Percentiles rank a stretch among this genome's conserved stretches.
phyloP scores from a whole-genome alignment of 1,139 yeast species.

The Oligophagozyma castellii region DNA sequence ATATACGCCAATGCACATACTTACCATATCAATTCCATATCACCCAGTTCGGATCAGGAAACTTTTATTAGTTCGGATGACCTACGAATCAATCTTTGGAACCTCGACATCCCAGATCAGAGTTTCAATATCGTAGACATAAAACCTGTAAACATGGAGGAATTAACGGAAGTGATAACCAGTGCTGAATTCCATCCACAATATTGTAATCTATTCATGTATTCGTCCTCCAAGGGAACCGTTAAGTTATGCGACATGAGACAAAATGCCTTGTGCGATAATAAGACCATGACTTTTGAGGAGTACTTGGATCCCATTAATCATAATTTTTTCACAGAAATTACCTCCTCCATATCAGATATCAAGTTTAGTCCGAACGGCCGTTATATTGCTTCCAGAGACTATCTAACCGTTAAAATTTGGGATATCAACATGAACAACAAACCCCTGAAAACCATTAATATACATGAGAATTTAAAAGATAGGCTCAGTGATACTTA shows the following conservation, averaged over 20 bases:
- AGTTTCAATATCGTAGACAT: constrained; percentile 94
- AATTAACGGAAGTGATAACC: constrained; percentile 96
- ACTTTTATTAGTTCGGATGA: constrained; percentile 92
- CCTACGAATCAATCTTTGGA: constrained; percentile 91
- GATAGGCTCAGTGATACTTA: constrained; percentile 93
- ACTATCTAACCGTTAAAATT: constrained; percentile 91
- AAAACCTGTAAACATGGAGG: constrained; percentile 98
- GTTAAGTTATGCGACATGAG: constrained; percentile 96
- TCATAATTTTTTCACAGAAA: constrained; percentile 94
- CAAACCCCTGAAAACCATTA: constrained; percentile 85
- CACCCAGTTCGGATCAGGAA: constrained; percentile 91
- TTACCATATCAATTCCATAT: constrained; percentile 91
- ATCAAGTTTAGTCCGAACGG: constrained; percentile 90
- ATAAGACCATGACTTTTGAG: constrained; percentile 79
- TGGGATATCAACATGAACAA: constrained; percentile 98
- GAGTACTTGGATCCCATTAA: constrained; percentile 87
- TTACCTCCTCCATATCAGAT: constrained; percentile 88
- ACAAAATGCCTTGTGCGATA: constrained; percentile 85
- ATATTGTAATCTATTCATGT: constrained; percentile 89
- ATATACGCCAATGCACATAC: constrained; percentile 95
- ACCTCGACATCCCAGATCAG: constrained; percentile 86
- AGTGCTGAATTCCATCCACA: constrained; percentile 93
- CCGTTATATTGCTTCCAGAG: constrained; percentile 86
- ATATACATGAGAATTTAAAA: constrained; percentile 89
- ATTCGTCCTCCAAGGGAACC: constrained; percentile 93